Conservation (phyloP, 805 yeast species). For the Zygosaccharomyces bisporus region DNA sequence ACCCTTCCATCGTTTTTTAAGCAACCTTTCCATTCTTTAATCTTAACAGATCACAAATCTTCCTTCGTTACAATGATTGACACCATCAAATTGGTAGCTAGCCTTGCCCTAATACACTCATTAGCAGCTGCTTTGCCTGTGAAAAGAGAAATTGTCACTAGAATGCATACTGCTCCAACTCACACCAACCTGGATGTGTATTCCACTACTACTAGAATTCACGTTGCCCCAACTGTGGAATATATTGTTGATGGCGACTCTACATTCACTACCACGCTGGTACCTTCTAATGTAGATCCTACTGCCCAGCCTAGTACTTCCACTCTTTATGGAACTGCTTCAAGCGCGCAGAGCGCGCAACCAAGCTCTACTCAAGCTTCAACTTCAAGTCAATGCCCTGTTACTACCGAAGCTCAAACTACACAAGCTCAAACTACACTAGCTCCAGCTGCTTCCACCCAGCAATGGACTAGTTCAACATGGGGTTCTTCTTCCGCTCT, state of each 20-base stretch:
- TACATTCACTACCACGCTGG: slow-evolving; percentile 38
- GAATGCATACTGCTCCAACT: slow-evolving; percentile 56
- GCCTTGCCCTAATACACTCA: slow-evolving; percentile 11
- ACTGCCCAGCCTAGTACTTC: slow-evolving; percentile 36
- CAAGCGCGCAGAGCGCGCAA: slow-evolving; percentile 15
- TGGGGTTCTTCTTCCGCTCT: not conserved
- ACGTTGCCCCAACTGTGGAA: slow-evolving; percentile 42
- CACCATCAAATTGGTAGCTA: slow-evolving; percentile 4
- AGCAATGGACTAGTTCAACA: slow-evolving; percentile 6
- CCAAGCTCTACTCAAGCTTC: slow-evolving; percentile 5
- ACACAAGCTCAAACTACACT: slow-evolving; percentile 16
- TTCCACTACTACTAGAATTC: slow-evolving; percentile 39
- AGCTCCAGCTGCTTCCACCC: slow-evolving; percentile 8
- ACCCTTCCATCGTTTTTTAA: not conserved
- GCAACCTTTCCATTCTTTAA: not conserved
- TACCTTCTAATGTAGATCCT: slow-evolving; percentile 36
- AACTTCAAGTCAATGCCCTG: slow-evolving; percentile 14
- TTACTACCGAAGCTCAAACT: slow-evolving; percentile 10
- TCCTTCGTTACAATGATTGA: slow-evolving; percentile 5
- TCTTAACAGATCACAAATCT: not conserved
- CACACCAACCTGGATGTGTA: slow-evolving; percentile 41
- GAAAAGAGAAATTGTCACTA: slow-evolving; percentile 45
- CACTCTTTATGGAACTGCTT: slow-evolving; percentile 22
- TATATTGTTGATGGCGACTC: slow-evolving; percentile 37
- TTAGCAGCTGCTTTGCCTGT: slow-evolving; percentile 27